Percentiles rank a stretch among this genome's conserved stretches.
These are phyloP conservation scores for Bretschneidera sinensis DNA, from an alignment of 345 rosid species.

Conservation along the genomic window DNA sequence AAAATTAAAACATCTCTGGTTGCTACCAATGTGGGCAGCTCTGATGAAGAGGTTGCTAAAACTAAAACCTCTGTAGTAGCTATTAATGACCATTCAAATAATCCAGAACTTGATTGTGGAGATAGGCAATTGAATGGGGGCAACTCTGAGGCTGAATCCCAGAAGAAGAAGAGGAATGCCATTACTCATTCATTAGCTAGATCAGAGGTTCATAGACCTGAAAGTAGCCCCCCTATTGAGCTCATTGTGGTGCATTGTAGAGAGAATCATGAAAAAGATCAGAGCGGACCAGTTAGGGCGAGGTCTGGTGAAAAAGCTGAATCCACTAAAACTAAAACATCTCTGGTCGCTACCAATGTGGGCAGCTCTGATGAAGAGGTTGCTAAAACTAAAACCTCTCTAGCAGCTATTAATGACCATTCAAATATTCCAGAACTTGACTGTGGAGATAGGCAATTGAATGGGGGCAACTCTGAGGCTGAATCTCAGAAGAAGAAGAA, in stretches of 20 bases:
- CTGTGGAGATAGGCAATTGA: no score
- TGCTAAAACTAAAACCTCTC: no score
- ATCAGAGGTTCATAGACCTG: not conserved
- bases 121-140: no score
- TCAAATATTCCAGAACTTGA: no score
- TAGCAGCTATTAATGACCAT: no score
- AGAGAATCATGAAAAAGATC: constrained; percentile 6
- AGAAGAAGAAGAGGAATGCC: not conserved
- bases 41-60: constrained; percentile 18
- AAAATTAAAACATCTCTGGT: not conserved
- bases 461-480: no score
- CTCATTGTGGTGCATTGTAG: not conserved
- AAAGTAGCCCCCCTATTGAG: not conserved
- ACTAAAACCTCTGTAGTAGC: no score
- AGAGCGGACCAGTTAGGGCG: constrained; percentile 9
- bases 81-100: no score
- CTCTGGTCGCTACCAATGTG: not conserved
- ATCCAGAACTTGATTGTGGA: no score
- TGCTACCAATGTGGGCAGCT: not conserved
- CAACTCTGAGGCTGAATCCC: no score
- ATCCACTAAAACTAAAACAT: not conserved
- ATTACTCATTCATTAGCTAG: not conserved
- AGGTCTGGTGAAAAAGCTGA: constrained; percentile 17
- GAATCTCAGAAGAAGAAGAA: constrained; percentile 8
- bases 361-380: no score